Conservation (phyloP, 1,139 yeast genomes). For the Groenewaldozyma auringiensis region DNA sequence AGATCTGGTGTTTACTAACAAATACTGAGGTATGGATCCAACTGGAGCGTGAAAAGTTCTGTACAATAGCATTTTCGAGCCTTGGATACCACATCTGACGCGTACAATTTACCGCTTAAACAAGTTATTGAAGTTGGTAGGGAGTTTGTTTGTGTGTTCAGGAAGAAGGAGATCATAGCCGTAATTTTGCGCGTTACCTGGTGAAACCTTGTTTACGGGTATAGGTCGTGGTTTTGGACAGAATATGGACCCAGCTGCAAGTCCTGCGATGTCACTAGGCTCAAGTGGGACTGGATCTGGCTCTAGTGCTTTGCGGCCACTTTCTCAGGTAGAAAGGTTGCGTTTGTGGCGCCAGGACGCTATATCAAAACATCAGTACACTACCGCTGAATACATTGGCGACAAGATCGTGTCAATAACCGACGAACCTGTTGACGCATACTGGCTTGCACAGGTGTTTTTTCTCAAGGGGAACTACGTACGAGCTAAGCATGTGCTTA, state of each 20-base stretch:
- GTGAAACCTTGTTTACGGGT: no score
- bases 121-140: no score
- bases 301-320: conserved; percentile 12
- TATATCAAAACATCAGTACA: conserved; percentile 81
- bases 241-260: not conserved
- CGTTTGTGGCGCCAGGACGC: conserved; percentile 95
- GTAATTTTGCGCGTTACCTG: no score
- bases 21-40: no score
- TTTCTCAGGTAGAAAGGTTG: conserved; percentile 78
- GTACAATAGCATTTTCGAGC: no score
- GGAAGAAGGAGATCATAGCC: no score
- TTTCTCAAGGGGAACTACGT: conserved; percentile 67
- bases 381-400: conserved; percentile 86
- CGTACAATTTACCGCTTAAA: no score
- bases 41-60: no score
- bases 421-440: conserved; percentile 84
- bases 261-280: not conserved
- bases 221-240: no score
- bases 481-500: conserved; percentile 51
- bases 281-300: not conserved
- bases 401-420: conserved; percentile 80
- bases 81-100: no score
- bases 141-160: no score
- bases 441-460: conserved; percentile 91
- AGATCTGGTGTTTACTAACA: no score